Base-by-base conservation (phyloP, 768 basidiomycete genomes). In the Auricularia cornea region DNA sequence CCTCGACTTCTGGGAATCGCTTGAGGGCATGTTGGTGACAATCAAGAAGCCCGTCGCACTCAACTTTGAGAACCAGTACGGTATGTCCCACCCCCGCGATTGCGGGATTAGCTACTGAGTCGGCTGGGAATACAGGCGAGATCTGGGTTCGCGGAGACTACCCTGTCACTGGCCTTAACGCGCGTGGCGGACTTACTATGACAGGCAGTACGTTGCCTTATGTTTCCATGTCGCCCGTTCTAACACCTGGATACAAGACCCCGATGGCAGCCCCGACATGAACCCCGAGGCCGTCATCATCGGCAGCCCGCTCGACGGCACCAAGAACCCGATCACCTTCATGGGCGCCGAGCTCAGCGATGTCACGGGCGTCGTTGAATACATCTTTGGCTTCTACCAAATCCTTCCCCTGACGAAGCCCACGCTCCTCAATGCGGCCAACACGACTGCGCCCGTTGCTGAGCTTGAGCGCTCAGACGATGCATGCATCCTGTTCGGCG, bases 1-100 rank as follows among this genome's bases (percentile, higher is more conserved):
- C 6, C 69, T 86, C 35, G 85, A 86, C 68, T 86, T 87, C 68
- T 87, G 84, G 84, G 79, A 83, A 68, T 84, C 82, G 67, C 76
- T 87, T 11, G 81, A 84, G 64, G 84, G 84, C 2, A 80, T 82
- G 67, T 73, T 86, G 3, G 84, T 87, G 28, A 79, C 78, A 0
- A 74, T 86, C 28, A 80, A 76, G 3, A 74, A 71, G 3, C 84
- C 85, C 2, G 70, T 75, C 4, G 77, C 81, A 3, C 68, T 80
- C 4, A 74, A 78, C 63, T 86, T 85, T 68, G 77, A 78, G 32
- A 84, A 84, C 66, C 73, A 68, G 31, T 84, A 78, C 67, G 80
- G 81, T 6, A 59, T 52, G 59, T n/a, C n/a, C n/a, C n/a, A n/a
- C n/a, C n/a, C n/a, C n/a, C n/a, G n/a, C n/a, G n/a, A n/a, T n/a